Evolutionary conservation across 129 eudicot species (phyloP), one percentile per base, ranked within the genome.

Genomic region (Flaveria sonorensis): DNA sequence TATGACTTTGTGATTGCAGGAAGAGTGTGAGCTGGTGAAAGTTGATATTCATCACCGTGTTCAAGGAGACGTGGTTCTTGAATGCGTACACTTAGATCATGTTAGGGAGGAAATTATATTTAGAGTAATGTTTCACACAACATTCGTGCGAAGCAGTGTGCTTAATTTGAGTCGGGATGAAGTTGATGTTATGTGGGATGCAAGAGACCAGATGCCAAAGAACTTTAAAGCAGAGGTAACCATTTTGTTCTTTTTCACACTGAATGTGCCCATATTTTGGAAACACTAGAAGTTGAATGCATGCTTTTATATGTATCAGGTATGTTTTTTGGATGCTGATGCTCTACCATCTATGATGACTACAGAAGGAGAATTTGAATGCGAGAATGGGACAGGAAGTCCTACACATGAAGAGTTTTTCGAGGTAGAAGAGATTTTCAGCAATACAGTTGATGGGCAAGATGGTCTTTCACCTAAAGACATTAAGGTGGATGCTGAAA

Each of bases 391-490:
- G 82, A 63, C 86, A 11, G 97, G 87, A 73, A 75, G 77, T 86
- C 92, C 90, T 69, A 82, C 97, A 43, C 93, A 92, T 52, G 98
- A 93, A 84, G 98, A 93, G 76, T 93, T 93, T 75, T 93, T 86
- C 85, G 98, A 93, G 83, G 97, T 90, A 26, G 98, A 93, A 65
- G 98, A 93, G 84, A 91, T 93, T 67, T 93, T 93, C 70, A 91
- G 92, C 83, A 91, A 80, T 61, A 74, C 45, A 18, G 76, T 79
- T 57, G 98, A 93, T 63, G 88, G 73, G 48, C 85, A 73, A 47
- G 95, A 88, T 28, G 83, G 69, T 63, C 46, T 63, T 63, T 63
- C n/a, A 63, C 69, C 46, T 63, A 63, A 63, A 63, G 69, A 30
- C 5, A 23, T 60, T 24, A 12, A 24, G 66, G 66, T 5, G n/a